These are phyloP conservation scores for Verticillium nonalfalfae DNA, from an alignment of 2,329 filamentous ascomycete genomes.

Conservation along the genomic window DNA sequence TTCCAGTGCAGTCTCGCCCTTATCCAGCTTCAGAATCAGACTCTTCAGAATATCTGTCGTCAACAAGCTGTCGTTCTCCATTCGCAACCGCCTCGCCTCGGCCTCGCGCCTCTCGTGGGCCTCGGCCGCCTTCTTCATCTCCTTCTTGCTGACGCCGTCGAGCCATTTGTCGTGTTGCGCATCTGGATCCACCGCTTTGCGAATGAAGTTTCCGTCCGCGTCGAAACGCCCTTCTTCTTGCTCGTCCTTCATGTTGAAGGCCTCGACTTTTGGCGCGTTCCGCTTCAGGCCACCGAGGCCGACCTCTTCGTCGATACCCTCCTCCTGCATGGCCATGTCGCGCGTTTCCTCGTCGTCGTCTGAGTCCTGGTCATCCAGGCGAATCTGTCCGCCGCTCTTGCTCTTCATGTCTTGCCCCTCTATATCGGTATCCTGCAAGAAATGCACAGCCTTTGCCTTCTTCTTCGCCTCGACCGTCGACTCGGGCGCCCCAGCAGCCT, in stretches of 20 bases:
- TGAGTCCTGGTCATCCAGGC: constrained; percentile 48
- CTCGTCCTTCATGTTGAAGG: constrained; percentile 89
- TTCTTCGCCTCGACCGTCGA: constrained; percentile 27
- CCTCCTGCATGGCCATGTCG: constrained; percentile 69
- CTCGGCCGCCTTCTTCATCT: constrained; percentile 81
- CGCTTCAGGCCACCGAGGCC: constrained; percentile 86
- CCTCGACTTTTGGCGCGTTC: constrained; percentile 89
- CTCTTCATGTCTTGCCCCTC: constrained; percentile 72
- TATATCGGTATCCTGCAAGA: constrained; percentile 58
- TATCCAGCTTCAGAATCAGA: constrained; percentile 68
- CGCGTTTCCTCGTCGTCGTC: constrained; percentile 62
- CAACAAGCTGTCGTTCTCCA: constrained; percentile 67
- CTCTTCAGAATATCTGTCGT: constrained; percentile 67
- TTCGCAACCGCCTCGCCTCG: constrained; percentile 64
- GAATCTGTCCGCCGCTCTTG: constrained; percentile 67
- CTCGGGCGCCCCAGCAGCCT: constrained; percentile 22
- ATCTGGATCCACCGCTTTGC: constrained; percentile 83
- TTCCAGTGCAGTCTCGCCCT: constrained; percentile 81
- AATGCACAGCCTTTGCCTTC: constrained; percentile 57
- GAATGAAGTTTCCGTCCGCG: constrained; percentile 82
- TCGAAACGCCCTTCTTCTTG: constrained; percentile 93
- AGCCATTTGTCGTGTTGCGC: constrained; percentile 90
- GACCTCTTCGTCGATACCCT: constrained; percentile 79
- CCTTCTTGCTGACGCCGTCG: constrained; percentile 86
- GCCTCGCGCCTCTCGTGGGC: constrained; percentile 81